Conservation (phyloP, 2,329 filamentous ascomycete genomes). For the Diaporthe sp. region DNA sequence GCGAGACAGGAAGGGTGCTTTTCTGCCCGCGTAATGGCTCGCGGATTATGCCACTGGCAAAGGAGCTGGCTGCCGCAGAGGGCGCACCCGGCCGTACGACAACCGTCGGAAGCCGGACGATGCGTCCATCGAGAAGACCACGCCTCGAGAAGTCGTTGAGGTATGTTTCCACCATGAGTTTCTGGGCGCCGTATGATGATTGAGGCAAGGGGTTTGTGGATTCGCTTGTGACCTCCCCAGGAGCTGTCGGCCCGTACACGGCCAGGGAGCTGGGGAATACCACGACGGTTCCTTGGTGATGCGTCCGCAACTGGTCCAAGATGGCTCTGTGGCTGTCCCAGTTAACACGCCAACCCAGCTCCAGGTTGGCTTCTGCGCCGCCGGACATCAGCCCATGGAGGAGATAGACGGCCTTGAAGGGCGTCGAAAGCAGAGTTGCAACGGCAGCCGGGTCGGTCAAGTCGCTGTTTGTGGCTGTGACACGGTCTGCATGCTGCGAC, state of each 20-base stretch:
- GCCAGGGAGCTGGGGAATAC: conserved; percentile 70
- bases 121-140: conserved; percentile 65
- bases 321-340: conserved; percentile 44
- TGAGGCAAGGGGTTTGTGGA: conserved; percentile 62
- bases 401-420: conserved; percentile 54
- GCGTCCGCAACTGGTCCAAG: conserved; percentile 59
- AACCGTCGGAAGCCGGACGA: conserved; percentile 52
- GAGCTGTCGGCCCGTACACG: conserved; percentile 58
- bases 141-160: conserved; percentile 62
- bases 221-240: conserved; percentile 54
- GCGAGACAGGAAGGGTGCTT: conserved; percentile 53
- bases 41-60: conserved; percentile 70
- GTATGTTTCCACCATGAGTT: conserved; percentile 69
- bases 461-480: neutral
- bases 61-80: conserved; percentile 69
- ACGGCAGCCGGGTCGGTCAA: neutral
- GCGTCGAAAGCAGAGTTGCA: neutral
- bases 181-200: conserved; percentile 69
- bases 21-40: conserved; percentile 63
- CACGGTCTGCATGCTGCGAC: neutral
- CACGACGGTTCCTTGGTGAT: conserved; percentile 60
- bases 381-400: conserved; percentile 74
- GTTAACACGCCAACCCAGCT: conserved; percentile 41
- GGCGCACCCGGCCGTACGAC: conserved; percentile 69
- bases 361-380: conserved; percentile 67